Evolutionary conservation across 371 early-diverging fungal genomes (phyloP), one percentile per base, ranked within the genome.

Genomic region (Rhizopus stolonifer): DNA sequence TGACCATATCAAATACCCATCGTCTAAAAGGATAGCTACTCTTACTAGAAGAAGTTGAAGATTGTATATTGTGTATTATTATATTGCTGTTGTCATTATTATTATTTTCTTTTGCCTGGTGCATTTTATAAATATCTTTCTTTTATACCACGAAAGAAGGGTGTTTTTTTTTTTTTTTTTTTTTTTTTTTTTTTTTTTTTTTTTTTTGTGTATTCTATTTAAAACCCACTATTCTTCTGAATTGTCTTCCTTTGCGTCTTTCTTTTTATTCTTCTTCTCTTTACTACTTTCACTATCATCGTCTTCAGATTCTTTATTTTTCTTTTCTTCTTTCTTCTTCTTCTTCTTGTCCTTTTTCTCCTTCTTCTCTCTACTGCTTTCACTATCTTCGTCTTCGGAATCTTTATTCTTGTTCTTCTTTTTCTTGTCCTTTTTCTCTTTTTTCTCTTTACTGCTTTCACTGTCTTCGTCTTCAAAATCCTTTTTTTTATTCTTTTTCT

Each of bases 401-500:
- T 53, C 26, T 26, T 59, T 59, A 17, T 59, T 47, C 15, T 52
- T 56, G 3, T 60, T 43, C 24, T 48, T 31, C 25, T 49, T 34
- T 11, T 24, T 26, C 7, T 52, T 21, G n/a, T n/a, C n/a, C n/a
- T n/a, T n/a, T 7, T 58, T 42, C 3, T 54, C 38, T 14, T 49
- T 52, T 17, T 21, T 23, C 9, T 49, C 15, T 39, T 60, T 50
- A 4, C 24, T 22, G 17, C 55, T 36, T 8, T 56, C 61, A n/a
- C 48, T 56, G 31, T 56, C 46, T 23, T 61, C 55, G 19, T 42
- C 36, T n/a, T 4, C 10, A 29, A 14, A 36, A 11, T 36, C 36
- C 36, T 36, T 36, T 14, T 36, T 36, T 14, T 36, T 36, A 11
- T n/a, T 42, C 29, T 50, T 46, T 17, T 54, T 43, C 44, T 53